Base-by-base conservation (phyloP, 441 rosid species). In the Breynia disticha region DNA sequence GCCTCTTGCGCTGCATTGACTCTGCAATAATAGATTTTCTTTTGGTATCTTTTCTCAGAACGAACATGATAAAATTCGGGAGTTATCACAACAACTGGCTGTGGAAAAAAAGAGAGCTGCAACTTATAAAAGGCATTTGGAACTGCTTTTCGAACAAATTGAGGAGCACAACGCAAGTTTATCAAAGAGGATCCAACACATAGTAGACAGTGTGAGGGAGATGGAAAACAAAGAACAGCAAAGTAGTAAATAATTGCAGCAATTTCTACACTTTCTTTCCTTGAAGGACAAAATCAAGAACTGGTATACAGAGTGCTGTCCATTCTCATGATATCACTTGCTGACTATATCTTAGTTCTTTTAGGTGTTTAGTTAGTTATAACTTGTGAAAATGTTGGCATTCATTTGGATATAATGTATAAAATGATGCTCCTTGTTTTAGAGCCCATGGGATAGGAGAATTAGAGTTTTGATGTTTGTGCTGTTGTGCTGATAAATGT, bases 101-200 rank as follows among this genome's bases (percentile, higher is more conserved):
- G 62, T 72, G 0, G 99, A 94, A 82, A 94, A 83, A 54, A 94
- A 81, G 80, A 85, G 87, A 67, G 77, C 95, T 0, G 87, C 94
- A 21, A 80, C 86, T 5, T 94, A 89, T 60, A 93, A 87, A 65
- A 84, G 87, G 68, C 97, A 89, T 57, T 79, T 94, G 21, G 99
- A 94, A 60, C 60, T 94, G 75, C 68, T 89, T 19, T 83, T 87
- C 44, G 94, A 89, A 70, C 90, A 89, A 62, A 89, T 94, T 18
- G 97, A 89, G 52, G 81, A 83, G 66, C 89, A 94, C 67, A 87
- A 93, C 9, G 88, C 82, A 69, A 70, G 73, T 60, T 73, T 93
- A 44, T 81, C 96, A 35, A 86, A 81, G 76, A 87, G 79, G 76
- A 86, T 93, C 59, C 83, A 78, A 21, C 88, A 78, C 77, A 79